These are phyloP conservation scores for Corchorus capsularis DNA, from an alignment of 345 rosid species.

Conservation along the genomic window DNA sequence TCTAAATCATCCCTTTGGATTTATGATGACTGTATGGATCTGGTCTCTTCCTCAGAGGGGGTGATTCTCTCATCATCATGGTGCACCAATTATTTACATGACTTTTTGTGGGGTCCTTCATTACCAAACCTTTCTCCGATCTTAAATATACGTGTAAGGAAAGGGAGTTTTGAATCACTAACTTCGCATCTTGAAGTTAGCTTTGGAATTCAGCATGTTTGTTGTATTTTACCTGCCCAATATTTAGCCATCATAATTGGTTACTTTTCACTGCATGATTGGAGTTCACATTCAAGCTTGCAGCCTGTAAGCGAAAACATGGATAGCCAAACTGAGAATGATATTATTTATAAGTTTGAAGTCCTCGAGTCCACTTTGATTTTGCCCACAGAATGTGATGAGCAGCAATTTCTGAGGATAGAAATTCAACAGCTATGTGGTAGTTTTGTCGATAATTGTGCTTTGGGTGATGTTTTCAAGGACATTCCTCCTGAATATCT, in stretches of 20 bases:
- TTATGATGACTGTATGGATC: slow-evolving; percentile 52
- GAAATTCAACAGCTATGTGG: slow-evolving; percentile 60
- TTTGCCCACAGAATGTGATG: slow-evolving; percentile 55
- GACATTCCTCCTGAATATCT: slow-evolving; percentile 56
- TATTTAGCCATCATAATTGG: slow-evolving; percentile 80
- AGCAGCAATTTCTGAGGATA: slow-evolving; percentile 50
- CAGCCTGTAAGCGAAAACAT: slow-evolving; percentile 34
- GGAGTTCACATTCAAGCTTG: slow-evolving; percentile 49
- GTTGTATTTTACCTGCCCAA: slow-evolving; percentile 70
- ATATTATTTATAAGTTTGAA: slow-evolving; percentile 66
- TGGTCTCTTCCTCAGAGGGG: slow-evolving; percentile 67
- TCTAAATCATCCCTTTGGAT: slow-evolving; percentile 47
- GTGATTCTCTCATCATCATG: slow-evolving; percentile 67
- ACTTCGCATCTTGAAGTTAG: slow-evolving; percentile 71
- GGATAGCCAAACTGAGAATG: slow-evolving; percentile 25
- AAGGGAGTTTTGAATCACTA: slow-evolving; percentile 43
- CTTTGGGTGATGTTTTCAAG: slow-evolving; percentile 40
- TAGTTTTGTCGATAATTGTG: slow-evolving; percentile 45
- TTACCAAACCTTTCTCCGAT: slow-evolving; percentile 54
- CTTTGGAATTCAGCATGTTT: slow-evolving; percentile 80
- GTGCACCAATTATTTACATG: slow-evolving; percentile 53
- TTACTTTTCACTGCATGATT: slow-evolving; percentile 80
- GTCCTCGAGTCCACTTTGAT: slow-evolving; percentile 66
- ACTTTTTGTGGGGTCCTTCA: slow-evolving; percentile 73
- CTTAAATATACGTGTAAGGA: slow-evolving; percentile 68